Evolutionary conservation across 768 basidiomycete genomes (phyloP), one percentile per base, ranked within the genome.

Genomic region (Nidularia pulvinata): DNA sequence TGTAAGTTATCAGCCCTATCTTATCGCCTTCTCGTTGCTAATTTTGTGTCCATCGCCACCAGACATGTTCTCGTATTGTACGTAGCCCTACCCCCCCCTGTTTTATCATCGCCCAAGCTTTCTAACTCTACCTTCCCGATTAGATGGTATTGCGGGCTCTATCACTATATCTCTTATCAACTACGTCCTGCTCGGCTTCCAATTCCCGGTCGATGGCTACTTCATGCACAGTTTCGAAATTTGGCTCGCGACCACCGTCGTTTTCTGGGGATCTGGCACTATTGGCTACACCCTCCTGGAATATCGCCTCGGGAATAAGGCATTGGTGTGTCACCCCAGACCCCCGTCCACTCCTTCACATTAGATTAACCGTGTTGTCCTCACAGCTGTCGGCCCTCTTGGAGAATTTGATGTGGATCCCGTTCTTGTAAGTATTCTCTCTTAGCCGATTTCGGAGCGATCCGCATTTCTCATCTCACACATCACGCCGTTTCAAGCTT

Each of bases 171-270:
- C 78, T 13, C 59, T 90, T 30, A 72, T 91, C 69, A 91, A 91
- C 72, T 91, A 91, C 66, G 70, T 86, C 32, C 66, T 91, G 10
- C 83, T 91, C 32, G 89, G 89, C 0, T 89, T 85, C 69, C 77
- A 81, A 62, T 83, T 90, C 66, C 80, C 81, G 6, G 81, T 89
- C 13, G 89, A 91, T 62, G 85, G 82, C 22, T 90, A 81, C 66
- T 91, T 91, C 72, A 79, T 89, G 71, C 88, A 86, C 68, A 81
- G 80, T 61, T 91, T 90, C 66, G 90, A 91, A 70, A 87, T 91
- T 61, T 91, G 85, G 82, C 77, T 91, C 35, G 88, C 90, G 34
- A 86, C 84, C 10, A 82, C 82, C 1, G 76, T 89, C n/a, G 88
- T 91, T 30, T 91, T 91, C 69, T 85, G 85, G 68, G 88, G 88